A percentile compares a stretch with the other conserved stretches of the same genome.
Conservation (phyloP, 2,329 filamentous ascomycete species). For the Fusarium scirpi region DNA sequence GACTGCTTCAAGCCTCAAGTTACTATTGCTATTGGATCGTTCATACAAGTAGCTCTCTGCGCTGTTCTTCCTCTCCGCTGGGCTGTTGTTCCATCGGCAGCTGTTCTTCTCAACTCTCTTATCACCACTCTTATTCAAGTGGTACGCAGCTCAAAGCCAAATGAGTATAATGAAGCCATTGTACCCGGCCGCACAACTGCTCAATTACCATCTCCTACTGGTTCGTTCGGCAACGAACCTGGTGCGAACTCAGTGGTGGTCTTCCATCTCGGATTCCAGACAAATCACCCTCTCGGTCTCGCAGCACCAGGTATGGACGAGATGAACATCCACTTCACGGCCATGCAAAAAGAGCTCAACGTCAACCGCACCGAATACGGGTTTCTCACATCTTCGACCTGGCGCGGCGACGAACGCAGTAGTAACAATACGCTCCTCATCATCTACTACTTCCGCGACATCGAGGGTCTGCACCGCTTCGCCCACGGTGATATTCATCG, state of each 20-base stretch:
- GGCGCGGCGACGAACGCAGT: constrained; percentile 53
- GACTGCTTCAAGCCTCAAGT: constrained; percentile 52
- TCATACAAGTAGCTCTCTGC: constrained; percentile 52
- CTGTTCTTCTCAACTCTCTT: constrained; percentile 49
- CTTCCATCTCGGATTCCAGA: constrained; percentile 60
- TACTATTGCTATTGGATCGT: constrained; percentile 51
- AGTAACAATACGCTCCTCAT: constrained; percentile 58
- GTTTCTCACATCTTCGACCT: constrained; percentile 59
- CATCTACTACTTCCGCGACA: constrained; percentile 64
- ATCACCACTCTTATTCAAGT: constrained; percentile 48
- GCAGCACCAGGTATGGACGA: constrained; percentile 59
- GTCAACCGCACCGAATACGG: constrained; percentile 58
- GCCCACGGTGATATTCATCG: constrained; percentile 63
- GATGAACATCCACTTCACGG: constrained; percentile 53
- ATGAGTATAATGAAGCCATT: constrained; percentile 43
- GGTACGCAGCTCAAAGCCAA: constrained; percentile 25
- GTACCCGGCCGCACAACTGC: constrained; percentile 52
- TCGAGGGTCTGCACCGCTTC: constrained; percentile 63
- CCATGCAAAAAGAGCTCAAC: constrained; percentile 54
- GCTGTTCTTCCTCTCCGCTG: constrained; percentile 51
- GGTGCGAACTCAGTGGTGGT: constrained; percentile 53
- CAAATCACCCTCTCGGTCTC: constrained; percentile 63
- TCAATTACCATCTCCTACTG: constrained; percentile 49
- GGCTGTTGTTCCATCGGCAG: constrained; percentile 51
- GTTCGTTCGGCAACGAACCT: constrained; percentile 47